Evolutionary conservation across 139 green algal genomes (phyloP).

Genomic region (Micractinium conductrix): DNA sequence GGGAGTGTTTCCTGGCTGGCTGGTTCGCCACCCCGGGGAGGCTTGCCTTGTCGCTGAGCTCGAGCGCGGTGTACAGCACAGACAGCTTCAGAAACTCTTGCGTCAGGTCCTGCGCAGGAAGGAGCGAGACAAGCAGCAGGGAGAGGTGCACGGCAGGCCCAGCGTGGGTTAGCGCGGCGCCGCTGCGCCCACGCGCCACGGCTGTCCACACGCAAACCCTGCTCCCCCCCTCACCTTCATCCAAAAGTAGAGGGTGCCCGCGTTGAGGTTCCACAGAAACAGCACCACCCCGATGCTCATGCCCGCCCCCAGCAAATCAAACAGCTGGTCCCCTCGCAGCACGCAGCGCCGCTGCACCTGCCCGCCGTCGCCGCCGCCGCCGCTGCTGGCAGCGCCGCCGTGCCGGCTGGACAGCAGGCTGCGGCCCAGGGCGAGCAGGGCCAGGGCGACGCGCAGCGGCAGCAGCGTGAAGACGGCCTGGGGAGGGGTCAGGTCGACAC

Average conservation of each 20-base stretch:
- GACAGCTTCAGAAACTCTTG: constrained; percentile 92
- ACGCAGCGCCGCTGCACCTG: no score
- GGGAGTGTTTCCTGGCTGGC: no score
- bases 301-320: constrained; percentile 77
- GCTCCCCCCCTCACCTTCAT: constrained; percentile 49
- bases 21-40: no score
- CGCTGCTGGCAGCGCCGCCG: not conserved
- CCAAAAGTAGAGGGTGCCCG: constrained; percentile 90
- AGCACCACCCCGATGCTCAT: constrained; percentile 65
- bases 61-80: constrained; percentile 83
- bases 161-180: no score
- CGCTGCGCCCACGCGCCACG: no score
- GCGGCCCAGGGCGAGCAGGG: constrained; percentile 28
- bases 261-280: constrained; percentile 70
- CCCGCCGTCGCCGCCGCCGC: not conserved
- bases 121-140: no score
- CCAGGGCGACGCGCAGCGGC: constrained; percentile 62
- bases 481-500: not conserved
- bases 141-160: no score
- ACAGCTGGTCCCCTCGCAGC: constrained; percentile 71
- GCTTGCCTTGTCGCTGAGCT: constrained; percentile 87
- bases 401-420: not conserved
- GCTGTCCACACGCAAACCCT: no score
- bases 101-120: constrained; percentile 55
- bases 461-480: constrained; percentile 83